phyloP scores from a whole-genome alignment of 2,329 filamentous ascomycete species.

The Colletotrichum sp. region DNA sequence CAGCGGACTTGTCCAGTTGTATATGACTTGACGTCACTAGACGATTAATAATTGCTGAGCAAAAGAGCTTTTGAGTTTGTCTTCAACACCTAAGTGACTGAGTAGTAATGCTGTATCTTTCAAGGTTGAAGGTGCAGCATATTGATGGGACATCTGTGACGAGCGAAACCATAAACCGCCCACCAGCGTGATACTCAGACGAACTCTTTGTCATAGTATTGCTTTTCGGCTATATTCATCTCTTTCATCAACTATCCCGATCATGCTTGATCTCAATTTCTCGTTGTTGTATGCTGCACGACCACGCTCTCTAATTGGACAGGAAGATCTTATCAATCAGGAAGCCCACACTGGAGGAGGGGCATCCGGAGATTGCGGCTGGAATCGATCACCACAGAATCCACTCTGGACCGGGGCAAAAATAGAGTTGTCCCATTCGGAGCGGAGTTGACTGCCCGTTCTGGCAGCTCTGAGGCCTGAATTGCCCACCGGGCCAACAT shows the following conservation, averaged over 20 bases:
- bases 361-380: not conserved
- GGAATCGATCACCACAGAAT: not conserved
- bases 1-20: not conserved
- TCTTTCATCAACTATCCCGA: not conserved
- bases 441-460: not conserved
- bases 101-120: not conserved
- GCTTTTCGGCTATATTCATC: not conserved
- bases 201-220: not conserved
- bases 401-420: not conserved
- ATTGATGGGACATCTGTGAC: not conserved
- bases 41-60: not conserved
- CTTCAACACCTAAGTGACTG: not conserved
- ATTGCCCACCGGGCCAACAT: not conserved
- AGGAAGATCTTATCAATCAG: not conserved
- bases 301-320: not conserved
- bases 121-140: accelerated
- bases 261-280: not conserved
- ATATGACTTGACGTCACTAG: not conserved
- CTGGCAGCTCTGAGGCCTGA: not conserved
- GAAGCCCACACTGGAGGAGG: not conserved
- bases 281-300: not conserved
- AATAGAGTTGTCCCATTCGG: not conserved
- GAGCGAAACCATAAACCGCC: not conserved
- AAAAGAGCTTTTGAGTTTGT: not conserved
- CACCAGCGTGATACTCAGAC: not conserved